These are phyloP conservation scores for Cercophora newfieldiana DNA, from an alignment of 495 filamentous ascomycete species.

Conservation along the genomic window DNA sequence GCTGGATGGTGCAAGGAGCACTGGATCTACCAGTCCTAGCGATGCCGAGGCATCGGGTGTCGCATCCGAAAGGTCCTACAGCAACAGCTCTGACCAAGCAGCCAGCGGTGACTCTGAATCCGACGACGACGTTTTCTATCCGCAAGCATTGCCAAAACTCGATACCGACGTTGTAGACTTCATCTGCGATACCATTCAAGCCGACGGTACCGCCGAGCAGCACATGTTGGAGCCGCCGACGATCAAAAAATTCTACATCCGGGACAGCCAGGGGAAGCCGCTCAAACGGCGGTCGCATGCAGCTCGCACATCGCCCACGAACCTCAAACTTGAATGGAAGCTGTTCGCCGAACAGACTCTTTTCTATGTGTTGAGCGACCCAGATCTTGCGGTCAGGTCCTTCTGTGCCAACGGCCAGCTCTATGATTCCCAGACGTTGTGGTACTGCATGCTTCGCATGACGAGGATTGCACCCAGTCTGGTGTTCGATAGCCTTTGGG, in stretches of 20 bases:
- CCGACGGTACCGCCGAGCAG: constrained; percentile 49
- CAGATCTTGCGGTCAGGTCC: constrained; percentile 62
- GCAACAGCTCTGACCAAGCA: constrained; percentile 18
- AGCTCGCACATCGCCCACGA: constrained; percentile 17
- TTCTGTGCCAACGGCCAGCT: constrained; percentile 56
- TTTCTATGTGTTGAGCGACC: constrained; percentile 70
- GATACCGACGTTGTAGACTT: constrained; percentile 52
- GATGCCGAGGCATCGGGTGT: constrained; percentile 13
- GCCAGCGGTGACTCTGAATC: constrained; percentile 32
- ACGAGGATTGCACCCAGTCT: constrained; percentile 54
- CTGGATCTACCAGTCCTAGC: constrained; percentile 23
- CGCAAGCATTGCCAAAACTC: constrained; percentile 45
- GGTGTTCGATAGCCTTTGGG: constrained; percentile 77
- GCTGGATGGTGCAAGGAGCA: constrained; percentile 19
- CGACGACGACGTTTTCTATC: constrained; percentile 42
- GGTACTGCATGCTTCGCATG: constrained; percentile 54
- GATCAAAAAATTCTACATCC: constrained; percentile 32
- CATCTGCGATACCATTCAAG: constrained; percentile 53
- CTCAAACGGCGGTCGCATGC: constrained; percentile 39
- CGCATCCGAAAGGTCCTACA: constrained; percentile 22
- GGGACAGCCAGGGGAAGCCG: constrained; percentile 31
- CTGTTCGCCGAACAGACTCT: constrained; percentile 71
- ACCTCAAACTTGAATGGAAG: constrained; percentile 48
- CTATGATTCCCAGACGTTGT: constrained; percentile 52
- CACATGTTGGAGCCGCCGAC: constrained; percentile 46